phyloP scores from a whole-genome alignment of 2,329 filamentous ascomycete genomes.

The Clarireedia homoeocarpa region DNA sequence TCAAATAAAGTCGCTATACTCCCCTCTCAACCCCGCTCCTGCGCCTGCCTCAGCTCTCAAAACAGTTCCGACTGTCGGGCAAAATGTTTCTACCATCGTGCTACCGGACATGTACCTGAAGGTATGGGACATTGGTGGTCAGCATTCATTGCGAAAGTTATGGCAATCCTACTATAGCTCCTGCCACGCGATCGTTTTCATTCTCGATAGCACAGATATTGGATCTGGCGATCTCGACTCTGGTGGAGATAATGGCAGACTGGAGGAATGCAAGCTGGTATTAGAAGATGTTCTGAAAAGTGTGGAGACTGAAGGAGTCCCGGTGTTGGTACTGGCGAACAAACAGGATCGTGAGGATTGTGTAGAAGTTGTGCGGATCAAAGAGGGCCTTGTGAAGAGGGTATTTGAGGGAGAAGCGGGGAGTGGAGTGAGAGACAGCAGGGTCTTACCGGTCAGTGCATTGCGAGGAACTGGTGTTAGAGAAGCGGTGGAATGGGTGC shows the following conservation, averaged over 20 bases:
- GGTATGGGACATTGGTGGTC: constrained; percentile 96
- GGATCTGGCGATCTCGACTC: constrained; percentile 54
- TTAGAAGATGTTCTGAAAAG: constrained; percentile 85
- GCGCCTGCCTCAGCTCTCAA: constrained; percentile 57
- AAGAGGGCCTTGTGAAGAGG: constrained; percentile 90
- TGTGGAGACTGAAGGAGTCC: constrained; percentile 83
- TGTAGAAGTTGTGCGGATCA: constrained; percentile 93
- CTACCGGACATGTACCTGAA: constrained; percentile 95
- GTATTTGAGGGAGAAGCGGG: constrained; percentile 95
- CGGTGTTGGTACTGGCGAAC: constrained; percentile 86
- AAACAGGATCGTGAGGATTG: constrained; percentile 98
- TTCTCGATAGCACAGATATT: constrained; percentile 91
- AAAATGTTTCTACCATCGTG: constrained; percentile 89
- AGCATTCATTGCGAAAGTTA: constrained; percentile 77
- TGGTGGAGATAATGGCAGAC: constrained; percentile 43
- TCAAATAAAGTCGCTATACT: constrained; percentile 86
- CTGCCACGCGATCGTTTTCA: constrained; percentile 95
- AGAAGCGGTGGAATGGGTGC: constrained; percentile 96
- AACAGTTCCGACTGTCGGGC: constrained; percentile 93
- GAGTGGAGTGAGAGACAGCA: constrained; percentile 75
- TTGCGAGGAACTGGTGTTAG: constrained; percentile 78
- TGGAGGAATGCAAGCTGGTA: constrained; percentile 84
- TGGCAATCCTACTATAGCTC: constrained; percentile 95
- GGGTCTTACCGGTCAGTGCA: constrained; percentile 88
- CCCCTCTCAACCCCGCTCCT: constrained; percentile 50